Base-by-base conservation (phyloP, 768 basidiomycete species). In the Mycena venus region DNA sequence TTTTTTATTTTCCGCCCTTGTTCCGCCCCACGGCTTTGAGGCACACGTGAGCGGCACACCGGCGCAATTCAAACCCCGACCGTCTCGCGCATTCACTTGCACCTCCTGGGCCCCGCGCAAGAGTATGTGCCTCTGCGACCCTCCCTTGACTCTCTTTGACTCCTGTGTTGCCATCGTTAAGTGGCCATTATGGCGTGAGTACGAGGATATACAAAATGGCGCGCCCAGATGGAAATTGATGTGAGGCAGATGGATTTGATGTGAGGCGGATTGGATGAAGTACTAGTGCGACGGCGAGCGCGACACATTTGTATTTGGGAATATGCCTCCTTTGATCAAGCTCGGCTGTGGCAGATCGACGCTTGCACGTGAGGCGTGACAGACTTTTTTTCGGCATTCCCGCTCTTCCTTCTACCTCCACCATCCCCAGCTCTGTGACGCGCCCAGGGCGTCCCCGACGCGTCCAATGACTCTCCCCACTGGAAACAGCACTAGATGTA, bases 141-240 rank as follows among this genome's bases (percentile, higher is more conserved):
- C n/a, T n/a, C n/a, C n/a, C n/a, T n/a, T n/a, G n/a, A n/a, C n/a
- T n/a, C n/a, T n/a, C n/a, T n/a, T n/a, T n/a, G n/a, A n/a, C n/a
- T n/a, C n/a, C n/a, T n/a, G n/a, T n/a, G n/a, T n/a, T n/a, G n/a
- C n/a, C n/a, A n/a, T n/a, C n/a, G n/a, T n/a, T n/a, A n/a, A n/a
- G n/a, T n/a, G n/a, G n/a, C n/a, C n/a, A n/a, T n/a, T n/a, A n/a
- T n/a, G n/a, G n/a, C n/a, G n/a, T n/a, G n/a, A n/a, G n/a, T n/a
- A n/a, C n/a, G 68, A 69, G 32, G 68, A 68, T 49, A 49, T 63
- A 63, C 62, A 63, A 49, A 31, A 49, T n/a, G 31, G 29, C 29
- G 44, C 19, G 44, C 27, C 17, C 62, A 49, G 44, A 32, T 11
- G 29, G 14, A 11, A 51, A 27, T 21, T 55, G 53, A 63, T 63